Conservation (phyloP, 2,329 filamentous ascomycete genomes). For the Boeremia lycopersici region DNA sequence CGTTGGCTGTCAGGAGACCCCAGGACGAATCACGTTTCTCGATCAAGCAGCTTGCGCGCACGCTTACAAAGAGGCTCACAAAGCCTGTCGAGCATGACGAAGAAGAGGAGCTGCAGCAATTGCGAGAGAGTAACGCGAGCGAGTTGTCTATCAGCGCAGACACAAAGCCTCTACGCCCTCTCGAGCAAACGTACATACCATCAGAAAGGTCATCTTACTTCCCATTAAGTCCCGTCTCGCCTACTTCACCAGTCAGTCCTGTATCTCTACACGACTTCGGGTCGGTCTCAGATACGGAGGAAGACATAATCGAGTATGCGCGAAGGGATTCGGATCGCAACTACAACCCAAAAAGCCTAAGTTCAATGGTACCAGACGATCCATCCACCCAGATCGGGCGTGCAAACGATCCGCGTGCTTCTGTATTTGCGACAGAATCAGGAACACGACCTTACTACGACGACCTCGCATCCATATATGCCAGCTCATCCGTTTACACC, state of each 20-base stretch:
- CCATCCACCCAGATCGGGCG: constrained; percentile 29
- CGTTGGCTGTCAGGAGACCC: constrained; percentile 23
- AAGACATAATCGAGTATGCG: constrained; percentile 14
- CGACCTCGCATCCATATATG: constrained; percentile 36
- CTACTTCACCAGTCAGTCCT: constrained; percentile 23
- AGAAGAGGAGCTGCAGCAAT: constrained; percentile 33
- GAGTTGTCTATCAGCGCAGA: constrained; percentile 21
- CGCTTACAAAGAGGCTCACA: constrained; percentile 32
- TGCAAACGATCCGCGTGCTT: constrained; percentile 11
- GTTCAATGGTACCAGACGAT: constrained; percentile 41
- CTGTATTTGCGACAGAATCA: constrained; percentile 17
- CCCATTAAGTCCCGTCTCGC: constrained; percentile 26
- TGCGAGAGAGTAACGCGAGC: constrained; percentile 18
- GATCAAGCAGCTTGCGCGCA: constrained; percentile 38
- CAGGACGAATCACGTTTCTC: constrained; percentile 39
- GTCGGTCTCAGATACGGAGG: constrained; percentile 11
- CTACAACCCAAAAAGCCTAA: constrained; percentile 12
- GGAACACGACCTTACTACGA: constrained; percentile 36
- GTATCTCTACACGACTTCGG: constrained; percentile 8
- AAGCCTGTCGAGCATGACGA: constrained; percentile 21
- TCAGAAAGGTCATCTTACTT: constrained; percentile 26
- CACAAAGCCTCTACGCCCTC: constrained; percentile 27
- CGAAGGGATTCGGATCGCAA: not conserved
- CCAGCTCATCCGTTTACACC: constrained; percentile 42
- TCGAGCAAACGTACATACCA: constrained; percentile 25